Evolutionary conservation across 78 protist species (phyloP).

Genomic region (Guillardia theta): DNA sequence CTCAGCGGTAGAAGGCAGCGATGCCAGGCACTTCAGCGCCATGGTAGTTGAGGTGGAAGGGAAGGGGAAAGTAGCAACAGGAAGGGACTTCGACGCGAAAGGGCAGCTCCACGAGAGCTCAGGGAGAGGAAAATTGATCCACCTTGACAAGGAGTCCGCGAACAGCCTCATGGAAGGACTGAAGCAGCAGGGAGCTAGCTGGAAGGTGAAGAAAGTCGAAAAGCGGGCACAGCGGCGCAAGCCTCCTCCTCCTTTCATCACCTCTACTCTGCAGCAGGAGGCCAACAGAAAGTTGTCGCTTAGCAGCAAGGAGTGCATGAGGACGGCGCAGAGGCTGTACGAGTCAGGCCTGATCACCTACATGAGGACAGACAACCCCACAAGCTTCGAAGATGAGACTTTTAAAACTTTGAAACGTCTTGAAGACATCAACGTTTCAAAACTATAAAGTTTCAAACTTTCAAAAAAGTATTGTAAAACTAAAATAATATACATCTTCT

Average conservation of each 20-base stretch:
- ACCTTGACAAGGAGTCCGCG: background rate
- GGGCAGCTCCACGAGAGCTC: background rate
- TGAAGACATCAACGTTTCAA: background rate
- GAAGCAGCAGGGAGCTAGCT: background rate
- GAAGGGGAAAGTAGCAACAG: no score
- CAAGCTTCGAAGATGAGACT: no score
- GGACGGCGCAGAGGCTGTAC: slow-evolving; percentile 36
- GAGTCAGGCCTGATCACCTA: slow-evolving; percentile 47
- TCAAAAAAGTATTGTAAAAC: no score
- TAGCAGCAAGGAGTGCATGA: slow-evolving; percentile 6
- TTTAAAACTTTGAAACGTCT: background rate
- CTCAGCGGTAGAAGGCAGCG: no score
- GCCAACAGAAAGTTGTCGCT: slow-evolving; percentile 35
- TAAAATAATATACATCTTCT: no score
- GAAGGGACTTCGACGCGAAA: background rate
- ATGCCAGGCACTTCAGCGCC: no score
- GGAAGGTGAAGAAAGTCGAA: background rate
- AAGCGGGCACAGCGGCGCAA: background rate
- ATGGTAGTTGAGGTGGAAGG: no score
- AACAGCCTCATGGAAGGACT: background rate
- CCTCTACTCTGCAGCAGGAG: slow-evolving; percentile 50
- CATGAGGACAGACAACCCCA: slow-evolving; percentile 51
- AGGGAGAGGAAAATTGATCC: background rate
- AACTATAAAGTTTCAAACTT: no score
- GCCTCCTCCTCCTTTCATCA: slow-evolving; percentile 43